Evolutionary conservation across 345 rosid genomes (phyloP), one percentile per base, ranked within the genome.

Genomic region (Physaria fendleri): DNA sequence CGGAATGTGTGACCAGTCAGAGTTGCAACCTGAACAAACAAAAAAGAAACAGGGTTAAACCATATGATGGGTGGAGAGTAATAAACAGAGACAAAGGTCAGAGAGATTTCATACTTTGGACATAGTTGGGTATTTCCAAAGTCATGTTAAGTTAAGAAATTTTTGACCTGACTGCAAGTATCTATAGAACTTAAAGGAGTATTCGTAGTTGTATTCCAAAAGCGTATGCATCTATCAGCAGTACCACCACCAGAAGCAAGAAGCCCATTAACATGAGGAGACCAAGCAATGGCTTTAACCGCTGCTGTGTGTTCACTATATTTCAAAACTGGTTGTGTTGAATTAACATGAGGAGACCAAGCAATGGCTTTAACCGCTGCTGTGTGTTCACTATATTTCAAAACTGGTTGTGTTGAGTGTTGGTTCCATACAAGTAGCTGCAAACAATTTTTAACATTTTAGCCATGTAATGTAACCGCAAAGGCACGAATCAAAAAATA

Each of bases 351-450:
- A 5, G 99, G 97, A 49, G 99, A 93, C 97, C 99, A 93, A 44
- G 99, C 95, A 69, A 93, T 93, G 47, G 99, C 99, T 77, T 93
- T 93, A 29, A 93, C 99, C 45, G 99, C 99, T 13, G 99, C 99
- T 4, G 90, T 85, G 77, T 93, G 99, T 69, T 85, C 99, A 43
- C 91, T 77, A 77, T 80, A 93, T 71, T 87, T 93, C 45, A 89
- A 54, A 24, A 89, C 81, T 6, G 99, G 99, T 46, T 93, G 94
- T 68, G 82, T 82, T 68, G 97, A 85, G 73, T 89, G 95, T 65
- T 89, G 97, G 73, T 89, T 93, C 99, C 99, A 93, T 58, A 93
- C 92, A 70, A 89, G 85, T 57, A 93, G 95, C 99, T 93, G 87
- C 70, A 74, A 61, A 64, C 7, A 27, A 47, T 53, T 62, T 38